These are phyloP conservation scores for Limonium bicolor DNA, from an alignment of 148 eudicot genomes.

Conservation along the genomic window DNA sequence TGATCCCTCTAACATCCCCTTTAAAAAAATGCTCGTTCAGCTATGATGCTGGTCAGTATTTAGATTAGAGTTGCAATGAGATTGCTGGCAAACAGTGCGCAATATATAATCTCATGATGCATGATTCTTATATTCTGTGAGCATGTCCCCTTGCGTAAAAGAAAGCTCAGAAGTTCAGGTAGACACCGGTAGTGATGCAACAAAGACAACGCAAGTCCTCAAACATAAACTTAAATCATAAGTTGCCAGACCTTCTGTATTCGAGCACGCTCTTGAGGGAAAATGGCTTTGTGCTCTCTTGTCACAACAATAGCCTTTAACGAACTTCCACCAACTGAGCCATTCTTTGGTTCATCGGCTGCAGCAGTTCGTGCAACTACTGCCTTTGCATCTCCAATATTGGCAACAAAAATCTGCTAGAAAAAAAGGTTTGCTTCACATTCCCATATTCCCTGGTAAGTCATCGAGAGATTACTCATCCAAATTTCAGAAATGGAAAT, in stretches of 20 bases:
- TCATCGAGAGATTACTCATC: background rate
- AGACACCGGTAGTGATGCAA: background rate
- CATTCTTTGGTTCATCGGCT: conserved; percentile 20
- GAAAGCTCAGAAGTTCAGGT: no score
- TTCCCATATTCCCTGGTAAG: background rate
- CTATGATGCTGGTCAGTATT: no score
- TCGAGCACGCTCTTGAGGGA: conserved; percentile 72
- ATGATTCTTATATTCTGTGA: no score
- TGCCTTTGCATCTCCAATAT: conserved; percentile 93
- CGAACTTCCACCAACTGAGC: conserved; percentile 14
- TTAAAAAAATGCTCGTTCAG: no score
- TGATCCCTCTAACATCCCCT: no score
- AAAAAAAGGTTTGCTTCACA: background rate
- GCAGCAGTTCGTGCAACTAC: conserved; percentile 52
- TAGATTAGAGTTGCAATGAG: no score
- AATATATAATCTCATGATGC: no score
- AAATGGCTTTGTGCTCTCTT: conserved; percentile 87
- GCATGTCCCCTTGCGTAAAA: no score
- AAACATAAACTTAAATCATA: background rate
- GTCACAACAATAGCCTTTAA: conserved; percentile 81
- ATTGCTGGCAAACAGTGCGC: no score
- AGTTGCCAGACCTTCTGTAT: conserved; percentile 50
- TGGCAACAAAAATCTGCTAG: conserved; percentile 69
- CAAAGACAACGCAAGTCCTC: background rate
- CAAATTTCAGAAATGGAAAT: background rate